Conservation (phyloP, 1,139 yeast species). For the Suhomyces ambrosiae region DNA sequence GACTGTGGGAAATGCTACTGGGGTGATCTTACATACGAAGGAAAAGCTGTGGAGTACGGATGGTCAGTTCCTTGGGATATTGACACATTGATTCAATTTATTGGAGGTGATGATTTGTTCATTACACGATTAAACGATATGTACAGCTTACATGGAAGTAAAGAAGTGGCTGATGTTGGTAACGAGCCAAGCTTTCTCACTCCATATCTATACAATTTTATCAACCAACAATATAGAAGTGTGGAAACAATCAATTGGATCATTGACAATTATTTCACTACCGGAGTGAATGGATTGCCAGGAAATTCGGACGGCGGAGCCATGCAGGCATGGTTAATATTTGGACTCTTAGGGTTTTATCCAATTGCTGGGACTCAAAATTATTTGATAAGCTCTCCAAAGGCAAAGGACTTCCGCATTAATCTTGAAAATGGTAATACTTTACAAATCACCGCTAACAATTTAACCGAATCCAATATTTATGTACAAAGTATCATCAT, state of each 20-base stretch:
- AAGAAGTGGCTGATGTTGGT: slow-evolving; percentile 33
- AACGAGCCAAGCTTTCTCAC: slow-evolving; percentile 40
- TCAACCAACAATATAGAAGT: slow-evolving; percentile 30
- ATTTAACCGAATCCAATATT: slow-evolving; percentile 22
- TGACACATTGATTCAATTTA: slow-evolving; percentile 26
- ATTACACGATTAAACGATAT: slow-evolving; percentile 36
- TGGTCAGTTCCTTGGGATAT: slow-evolving; percentile 41
- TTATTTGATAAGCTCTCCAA: slow-evolving; percentile 37
- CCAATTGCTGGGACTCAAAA: slow-evolving; percentile 42
- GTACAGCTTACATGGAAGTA: slow-evolving; percentile 31
- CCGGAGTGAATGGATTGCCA: slow-evolving; percentile 32
- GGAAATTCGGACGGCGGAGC: slow-evolving; percentile 47
- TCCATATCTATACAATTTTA: slow-evolving; percentile 34
- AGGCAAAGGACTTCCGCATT: slow-evolving; percentile 26
- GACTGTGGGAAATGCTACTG: slow-evolving; percentile 37
- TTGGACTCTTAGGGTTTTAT: slow-evolving; percentile 37
- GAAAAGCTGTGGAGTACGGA: slow-evolving; percentile 34
- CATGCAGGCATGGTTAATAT: slow-evolving; percentile 42
- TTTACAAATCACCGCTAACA: slow-evolving; percentile 29
- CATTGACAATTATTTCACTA: slow-evolving; percentile 29
- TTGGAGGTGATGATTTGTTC: slow-evolving; percentile 32
- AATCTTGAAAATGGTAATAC: slow-evolving; percentile 28
- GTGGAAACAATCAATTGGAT: slow-evolving; percentile 35
- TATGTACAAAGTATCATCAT: slow-evolving; percentile 32
- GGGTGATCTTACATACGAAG: slow-evolving; percentile 33